Conservation (phyloP, 2,329 filamentous ascomycete species). For the Xylaria sp. region DNA sequence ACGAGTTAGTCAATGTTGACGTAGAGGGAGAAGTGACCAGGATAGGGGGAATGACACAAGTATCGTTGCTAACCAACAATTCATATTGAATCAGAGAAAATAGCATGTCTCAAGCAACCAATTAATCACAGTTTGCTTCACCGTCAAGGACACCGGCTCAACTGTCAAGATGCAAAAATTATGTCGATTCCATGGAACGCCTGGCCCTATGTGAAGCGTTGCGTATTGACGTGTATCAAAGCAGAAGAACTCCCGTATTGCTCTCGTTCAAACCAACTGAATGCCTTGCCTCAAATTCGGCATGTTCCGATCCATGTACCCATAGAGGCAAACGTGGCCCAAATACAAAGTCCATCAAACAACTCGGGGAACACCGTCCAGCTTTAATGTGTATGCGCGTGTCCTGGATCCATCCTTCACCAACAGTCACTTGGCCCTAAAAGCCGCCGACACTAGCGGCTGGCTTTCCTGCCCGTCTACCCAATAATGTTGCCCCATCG, state of each 20-base stretch:
- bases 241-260: constrained; percentile 29
- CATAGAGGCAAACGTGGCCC: constrained; percentile 7
- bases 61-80: too few species aligned
- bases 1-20: too few species aligned
- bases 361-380: constrained; percentile 15
- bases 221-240: constrained; percentile 23
- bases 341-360: constrained; percentile 13
- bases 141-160: constrained; percentile 1
- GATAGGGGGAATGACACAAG: too few species aligned
- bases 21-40: too few species aligned
- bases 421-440: constrained; percentile 20
- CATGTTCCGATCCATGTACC: constrained; percentile 19
- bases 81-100: too few species aligned
- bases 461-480: constrained; percentile 64
- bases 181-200: constrained; percentile 28
- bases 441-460: constrained; percentile 46
- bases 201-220: constrained; percentile 30
- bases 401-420: constrained; percentile 1
- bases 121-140: constrained; percentile 11
- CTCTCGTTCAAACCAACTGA: constrained; percentile 30
- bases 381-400: constrained; percentile 1
- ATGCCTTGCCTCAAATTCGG: constrained; percentile 27
- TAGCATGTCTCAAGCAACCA: constrained; percentile 20
- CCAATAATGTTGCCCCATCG: constrained; percentile 86
- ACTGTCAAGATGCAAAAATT: constrained; percentile 17